Conservation (phyloP, 192 early-diverging fungal species). For the Podochytrium sp. region DNA sequence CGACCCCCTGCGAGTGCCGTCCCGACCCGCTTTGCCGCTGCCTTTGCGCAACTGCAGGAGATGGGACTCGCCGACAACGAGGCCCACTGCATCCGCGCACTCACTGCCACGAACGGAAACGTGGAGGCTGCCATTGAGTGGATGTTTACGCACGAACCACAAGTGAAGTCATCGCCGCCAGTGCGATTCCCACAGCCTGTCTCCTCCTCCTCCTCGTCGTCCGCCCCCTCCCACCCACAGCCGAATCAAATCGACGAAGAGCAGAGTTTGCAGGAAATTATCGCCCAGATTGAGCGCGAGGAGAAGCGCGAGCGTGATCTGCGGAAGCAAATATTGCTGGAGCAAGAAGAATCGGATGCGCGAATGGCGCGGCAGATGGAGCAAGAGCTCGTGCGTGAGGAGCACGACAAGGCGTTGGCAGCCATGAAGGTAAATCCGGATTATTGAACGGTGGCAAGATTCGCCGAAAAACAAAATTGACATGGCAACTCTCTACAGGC, state of each 20-base stretch:
- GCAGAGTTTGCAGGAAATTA: background rate
- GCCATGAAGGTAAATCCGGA: background rate
- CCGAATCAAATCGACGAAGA: too few species aligned
- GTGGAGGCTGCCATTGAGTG: background rate
- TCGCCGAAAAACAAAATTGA: too few species aligned
- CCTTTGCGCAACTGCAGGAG: background rate
- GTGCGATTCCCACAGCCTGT: background rate
- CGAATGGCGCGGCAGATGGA: background rate
- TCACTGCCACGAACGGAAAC: background rate
- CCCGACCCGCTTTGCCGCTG: too few species aligned
- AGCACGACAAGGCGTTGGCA: background rate
- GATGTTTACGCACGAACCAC: background rate
- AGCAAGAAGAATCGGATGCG: background rate
- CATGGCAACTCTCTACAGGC: too few species aligned
- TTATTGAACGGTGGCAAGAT: too few species aligned
- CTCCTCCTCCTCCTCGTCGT: too few species aligned
- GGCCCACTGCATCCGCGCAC: background rate
- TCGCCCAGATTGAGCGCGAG: background rate
- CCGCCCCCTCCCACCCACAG: too few species aligned
- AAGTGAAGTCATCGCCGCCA: background rate
- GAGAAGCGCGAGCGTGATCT: background rate
- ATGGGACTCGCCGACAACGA: background rate
- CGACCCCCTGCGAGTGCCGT: too few species aligned
- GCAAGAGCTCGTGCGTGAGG: background rate
- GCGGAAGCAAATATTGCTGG: too few species aligned